A percentile compares a stretch with the other conserved stretches of the same genome.
phyloP scores from a whole-genome alignment of 106 monocot genomes.

The Chionographis japonica region DNA sequence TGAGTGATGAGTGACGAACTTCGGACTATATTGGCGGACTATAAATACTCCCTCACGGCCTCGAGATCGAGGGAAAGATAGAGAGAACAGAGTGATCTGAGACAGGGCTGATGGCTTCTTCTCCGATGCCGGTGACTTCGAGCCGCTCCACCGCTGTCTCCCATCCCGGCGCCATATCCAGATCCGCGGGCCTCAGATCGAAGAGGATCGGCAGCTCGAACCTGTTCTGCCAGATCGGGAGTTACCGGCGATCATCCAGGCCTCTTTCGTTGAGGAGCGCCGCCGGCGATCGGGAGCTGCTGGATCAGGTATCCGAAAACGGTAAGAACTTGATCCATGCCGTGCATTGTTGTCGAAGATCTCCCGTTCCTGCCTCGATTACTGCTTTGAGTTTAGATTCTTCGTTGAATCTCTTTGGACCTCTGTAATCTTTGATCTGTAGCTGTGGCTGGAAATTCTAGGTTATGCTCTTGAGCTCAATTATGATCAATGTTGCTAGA shows the following conservation, averaged over 20 bases:
- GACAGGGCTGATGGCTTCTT: constrained; percentile 2
- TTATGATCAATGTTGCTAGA: too few species aligned
- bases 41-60: too few species aligned
- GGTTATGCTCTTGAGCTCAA: too few species aligned
- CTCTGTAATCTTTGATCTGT: too few species aligned
- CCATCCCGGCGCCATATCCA: background rate
- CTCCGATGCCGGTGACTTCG: constrained; percentile 19
- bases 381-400: too few species aligned
- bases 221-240: constrained; percentile 15
- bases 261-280: constrained; percentile 22
- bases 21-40: too few species aligned
- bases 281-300: constrained; percentile 20
- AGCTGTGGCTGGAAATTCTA: too few species aligned
- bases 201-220: constrained; percentile 7
- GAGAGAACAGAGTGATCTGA: too few species aligned
- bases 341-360: background rate
- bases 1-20: too few species aligned
- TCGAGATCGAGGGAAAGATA: too few species aligned
- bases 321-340: background rate
- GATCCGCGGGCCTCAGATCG: constrained; percentile 5
- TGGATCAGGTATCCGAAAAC: constrained; percentile 19
- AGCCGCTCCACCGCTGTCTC: background rate
- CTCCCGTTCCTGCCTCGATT: background rate
- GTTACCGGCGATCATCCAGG: constrained; percentile 5
- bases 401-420: too few species aligned